A percentile compares a stretch with the other conserved stretches of the same genome.
Evolutionary conservation across 352 stramenopile genomes (phyloP).

Genomic region (Heterotrichella gracilis): DNA sequence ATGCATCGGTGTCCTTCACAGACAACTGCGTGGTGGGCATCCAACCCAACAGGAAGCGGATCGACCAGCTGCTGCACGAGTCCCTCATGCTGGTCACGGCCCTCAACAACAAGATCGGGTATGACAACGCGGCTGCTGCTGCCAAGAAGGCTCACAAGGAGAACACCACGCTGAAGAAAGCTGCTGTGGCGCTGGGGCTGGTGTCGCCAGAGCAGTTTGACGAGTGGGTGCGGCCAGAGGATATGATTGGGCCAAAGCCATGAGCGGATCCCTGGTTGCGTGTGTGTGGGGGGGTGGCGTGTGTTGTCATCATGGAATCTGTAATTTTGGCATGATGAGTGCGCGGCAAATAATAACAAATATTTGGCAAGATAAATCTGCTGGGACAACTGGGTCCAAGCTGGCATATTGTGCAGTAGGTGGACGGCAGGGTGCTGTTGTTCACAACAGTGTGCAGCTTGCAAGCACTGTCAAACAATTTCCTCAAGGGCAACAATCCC

Average conservation of each 20-base stretch:
- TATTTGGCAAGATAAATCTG: too few species aligned
- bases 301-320: too few species aligned
- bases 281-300: too few species aligned
- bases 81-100: constrained; percentile 80
- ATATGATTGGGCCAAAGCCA: constrained; percentile 77
- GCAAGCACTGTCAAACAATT: too few species aligned
- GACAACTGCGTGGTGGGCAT: constrained; percentile 59
- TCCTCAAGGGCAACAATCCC: too few species aligned
- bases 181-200: constrained; percentile 45
- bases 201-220: constrained; percentile 69
- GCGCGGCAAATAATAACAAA: too few species aligned
- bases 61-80: constrained; percentile 59
- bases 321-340: too few species aligned
- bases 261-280: too few species aligned
- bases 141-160: constrained; percentile 74
- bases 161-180: constrained; percentile 53
- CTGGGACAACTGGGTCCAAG: too few species aligned
- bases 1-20: constrained; percentile 47
- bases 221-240: constrained; percentile 54
- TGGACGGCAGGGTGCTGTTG: too few species aligned
- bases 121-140: constrained; percentile 74
- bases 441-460: too few species aligned
- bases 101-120: constrained; percentile 75
- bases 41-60: constrained; percentile 44
- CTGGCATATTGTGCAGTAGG: too few species aligned